Evolutionary conservation across 805 yeast genomes (phyloP).

Genomic region (Komagataella populi): DNA sequence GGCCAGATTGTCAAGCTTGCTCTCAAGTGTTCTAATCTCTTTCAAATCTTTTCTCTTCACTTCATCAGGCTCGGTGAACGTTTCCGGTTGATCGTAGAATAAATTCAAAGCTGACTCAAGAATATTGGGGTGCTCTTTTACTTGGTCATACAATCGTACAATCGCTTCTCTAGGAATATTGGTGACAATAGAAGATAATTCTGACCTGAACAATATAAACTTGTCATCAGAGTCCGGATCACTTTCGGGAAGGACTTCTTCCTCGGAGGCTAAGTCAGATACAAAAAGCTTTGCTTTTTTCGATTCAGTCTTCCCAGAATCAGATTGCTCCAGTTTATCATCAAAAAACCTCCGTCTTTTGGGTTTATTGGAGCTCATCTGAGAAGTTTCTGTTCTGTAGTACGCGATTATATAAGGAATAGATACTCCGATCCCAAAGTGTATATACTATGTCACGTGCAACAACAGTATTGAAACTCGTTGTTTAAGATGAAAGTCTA

Average conservation of each 20-base stretch:
- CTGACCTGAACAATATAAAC: background rate
- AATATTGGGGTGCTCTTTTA: background rate
- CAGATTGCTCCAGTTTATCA: background rate
- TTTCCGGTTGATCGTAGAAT: background rate
- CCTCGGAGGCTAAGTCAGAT: background rate
- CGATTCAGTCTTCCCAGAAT: background rate
- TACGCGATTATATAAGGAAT: background rate
- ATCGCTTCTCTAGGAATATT: background rate
- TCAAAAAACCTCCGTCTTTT: background rate
- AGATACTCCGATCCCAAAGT: background rate
- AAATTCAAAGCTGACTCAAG: background rate
- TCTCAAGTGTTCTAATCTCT: background rate
- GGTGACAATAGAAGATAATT: background rate
- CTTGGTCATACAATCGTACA: background rate
- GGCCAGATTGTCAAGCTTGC: background rate
- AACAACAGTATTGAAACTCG: background rate
- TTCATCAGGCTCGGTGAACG: background rate
- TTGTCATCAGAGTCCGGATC: background rate
- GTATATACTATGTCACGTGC: background rate
- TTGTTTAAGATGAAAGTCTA: background rate
- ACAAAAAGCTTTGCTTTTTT: background rate
- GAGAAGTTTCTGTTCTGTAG: background rate
- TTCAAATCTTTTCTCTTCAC: background rate
- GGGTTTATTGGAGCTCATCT: background rate
- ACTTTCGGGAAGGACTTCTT: background rate